Evolutionary conservation across 2,329 filamentous ascomycete species (phyloP).

Genomic region (Pseudogymnoascus sp.): DNA sequence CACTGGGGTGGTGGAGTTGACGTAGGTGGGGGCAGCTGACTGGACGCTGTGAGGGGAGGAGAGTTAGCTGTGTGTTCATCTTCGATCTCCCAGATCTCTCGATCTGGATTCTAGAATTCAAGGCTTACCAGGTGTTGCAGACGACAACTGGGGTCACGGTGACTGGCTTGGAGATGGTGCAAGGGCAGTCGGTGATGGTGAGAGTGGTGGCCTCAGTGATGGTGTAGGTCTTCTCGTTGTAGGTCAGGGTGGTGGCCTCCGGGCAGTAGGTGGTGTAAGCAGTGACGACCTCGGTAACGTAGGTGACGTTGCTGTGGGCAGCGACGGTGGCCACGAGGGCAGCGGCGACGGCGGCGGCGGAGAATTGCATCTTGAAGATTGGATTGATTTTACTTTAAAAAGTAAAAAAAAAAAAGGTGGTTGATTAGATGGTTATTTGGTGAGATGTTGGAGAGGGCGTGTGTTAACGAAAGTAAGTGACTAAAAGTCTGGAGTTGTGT

Average conservation of each 20-base stretch:
- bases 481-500: slow-evolving; percentile 8
- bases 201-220: slow-evolving; percentile 51
- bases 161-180: slow-evolving; percentile 55
- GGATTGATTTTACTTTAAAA: slow-evolving; percentile 4
- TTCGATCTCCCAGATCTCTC: not conserved
- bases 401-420: not conserved
- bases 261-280: slow-evolving; percentile 44
- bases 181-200: slow-evolving; percentile 65
- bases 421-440: not conserved
- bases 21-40: slow-evolving; percentile 15
- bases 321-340: slow-evolving; percentile 17
- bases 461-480: slow-evolving; percentile 12
- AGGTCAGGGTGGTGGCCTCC: slow-evolving; percentile 37
- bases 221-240: slow-evolving; percentile 40
- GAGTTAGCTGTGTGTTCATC: not conserved
- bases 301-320: slow-evolving; percentile 16
- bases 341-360: slow-evolving; percentile 19
- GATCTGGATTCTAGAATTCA: not conserved
- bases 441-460: not conserved
- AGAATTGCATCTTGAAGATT: slow-evolving; percentile 22
- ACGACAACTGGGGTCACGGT: slow-evolving; percentile 41
- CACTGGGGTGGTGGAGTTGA: slow-evolving; percentile 20
- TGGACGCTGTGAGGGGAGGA: slow-evolving; percentile 13
- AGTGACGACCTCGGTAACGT: slow-evolving; percentile 36
- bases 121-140: slow-evolving; percentile 45